These are phyloP conservation scores for Boletus speciosus DNA, from an alignment of 768 basidiomycete species.

Conservation along the genomic window DNA sequence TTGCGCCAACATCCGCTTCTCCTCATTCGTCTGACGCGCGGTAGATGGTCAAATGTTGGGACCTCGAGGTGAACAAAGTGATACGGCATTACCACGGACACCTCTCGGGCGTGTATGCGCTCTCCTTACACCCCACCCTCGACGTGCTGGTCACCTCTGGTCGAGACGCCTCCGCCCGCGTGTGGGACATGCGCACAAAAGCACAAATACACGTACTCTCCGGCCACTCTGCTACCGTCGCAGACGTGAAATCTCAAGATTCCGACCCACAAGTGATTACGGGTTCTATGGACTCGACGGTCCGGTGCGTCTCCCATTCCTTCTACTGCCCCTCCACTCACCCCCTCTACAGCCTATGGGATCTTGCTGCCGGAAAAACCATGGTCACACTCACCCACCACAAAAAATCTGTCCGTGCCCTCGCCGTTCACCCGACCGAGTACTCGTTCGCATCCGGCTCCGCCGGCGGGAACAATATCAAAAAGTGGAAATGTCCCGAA, in stretches of 20 bases:
- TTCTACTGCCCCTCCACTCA: background rate
- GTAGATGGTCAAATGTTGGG: slow-evolving; percentile 99
- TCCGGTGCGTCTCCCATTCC: slow-evolving; percentile 52
- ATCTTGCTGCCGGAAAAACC: slow-evolving; percentile 95
- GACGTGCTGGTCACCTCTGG: slow-evolving; percentile 95
- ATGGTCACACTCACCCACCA: slow-evolving; percentile 98
- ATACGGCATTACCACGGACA: slow-evolving; percentile 99
- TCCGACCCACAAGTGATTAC: slow-evolving; percentile 98
- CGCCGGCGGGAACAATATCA: slow-evolving; percentile 99
- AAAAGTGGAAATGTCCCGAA: slow-evolving; percentile 99
- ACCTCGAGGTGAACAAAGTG: slow-evolving; percentile 97
- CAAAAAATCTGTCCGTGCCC: slow-evolving; percentile 93
- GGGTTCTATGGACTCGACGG: slow-evolving; percentile 96
- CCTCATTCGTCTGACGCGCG: background rate
- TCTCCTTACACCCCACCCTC: slow-evolving; percentile 91
- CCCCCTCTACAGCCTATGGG: slow-evolving; percentile 69
- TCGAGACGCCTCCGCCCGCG: slow-evolving; percentile 93
- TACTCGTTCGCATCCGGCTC: slow-evolving; percentile 95
- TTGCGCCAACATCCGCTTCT: background rate
- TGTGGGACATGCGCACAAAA: slow-evolving; percentile 99
- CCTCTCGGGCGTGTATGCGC: slow-evolving; percentile 93
- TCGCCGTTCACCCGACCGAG: slow-evolving; percentile 94
- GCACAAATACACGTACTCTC: slow-evolving; percentile 90
- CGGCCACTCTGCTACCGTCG: slow-evolving; percentile 93
- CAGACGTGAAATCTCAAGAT: slow-evolving; percentile 94